A percentile compares a stretch with the other conserved stretches of the same genome.
Evolutionary conservation across 176 grass and related monocot genomes (phyloP).

Genomic region (Leersia perrieri): DNA sequence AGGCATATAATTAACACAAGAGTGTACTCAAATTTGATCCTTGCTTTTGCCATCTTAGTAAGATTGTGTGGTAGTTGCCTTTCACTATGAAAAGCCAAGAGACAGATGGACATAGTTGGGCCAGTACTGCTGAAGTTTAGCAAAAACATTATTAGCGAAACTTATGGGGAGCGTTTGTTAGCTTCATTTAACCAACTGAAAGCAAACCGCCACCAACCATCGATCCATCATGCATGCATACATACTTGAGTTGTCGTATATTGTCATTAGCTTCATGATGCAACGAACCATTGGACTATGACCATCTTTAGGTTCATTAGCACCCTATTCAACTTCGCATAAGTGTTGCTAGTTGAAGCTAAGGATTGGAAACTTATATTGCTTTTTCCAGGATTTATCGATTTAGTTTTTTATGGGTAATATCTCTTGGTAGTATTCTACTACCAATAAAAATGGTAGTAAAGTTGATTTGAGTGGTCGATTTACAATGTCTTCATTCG

Average conservation of each 20-base stretch:
- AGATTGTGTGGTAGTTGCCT: constrained; percentile 8
- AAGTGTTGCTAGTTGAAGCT: constrained; percentile 4
- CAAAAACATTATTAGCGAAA: constrained; percentile 20
- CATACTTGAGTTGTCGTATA: not conserved
- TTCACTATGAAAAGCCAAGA: constrained; percentile 5
- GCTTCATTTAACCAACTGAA: constrained; percentile 35
- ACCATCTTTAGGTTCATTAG: not conserved
- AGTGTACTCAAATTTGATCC: not conserved
- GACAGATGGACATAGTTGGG: constrained; percentile 1
- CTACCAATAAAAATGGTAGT: not conserved
- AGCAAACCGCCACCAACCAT: constrained; percentile 35
- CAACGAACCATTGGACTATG: not conserved
- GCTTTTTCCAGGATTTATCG: not conserved
- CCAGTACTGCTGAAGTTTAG: constrained; percentile 8
- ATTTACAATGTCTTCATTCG: not conserved
- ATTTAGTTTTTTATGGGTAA: not conserved
- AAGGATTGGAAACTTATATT: not conserved
- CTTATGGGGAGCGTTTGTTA: constrained; percentile 23
- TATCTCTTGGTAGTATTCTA: not conserved
- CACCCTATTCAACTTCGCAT: not conserved
- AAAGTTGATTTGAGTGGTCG: too few relatives aligned
- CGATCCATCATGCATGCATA: constrained; percentile 9
- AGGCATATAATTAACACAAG: constrained; percentile 5
- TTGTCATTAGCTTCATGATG: constrained; percentile 9
- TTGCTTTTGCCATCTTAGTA: not conserved